These are phyloP conservation scores for Plasmodium vinckei DNA, from an alignment of 169 alveolate genomes.

Conservation along the genomic window DNA sequence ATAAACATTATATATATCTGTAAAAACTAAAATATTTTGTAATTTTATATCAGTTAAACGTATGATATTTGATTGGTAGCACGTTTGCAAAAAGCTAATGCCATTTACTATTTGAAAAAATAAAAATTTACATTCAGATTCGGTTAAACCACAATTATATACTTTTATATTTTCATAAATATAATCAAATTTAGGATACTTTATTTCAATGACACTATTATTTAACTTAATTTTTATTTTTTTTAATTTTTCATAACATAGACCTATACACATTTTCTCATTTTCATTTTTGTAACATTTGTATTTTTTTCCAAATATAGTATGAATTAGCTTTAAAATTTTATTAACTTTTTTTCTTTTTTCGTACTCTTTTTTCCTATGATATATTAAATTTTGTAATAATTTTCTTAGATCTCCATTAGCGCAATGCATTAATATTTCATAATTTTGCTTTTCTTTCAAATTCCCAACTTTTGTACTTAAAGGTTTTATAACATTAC, in stretches of 20 bases:
- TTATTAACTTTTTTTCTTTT: slow-evolving; percentile 68
- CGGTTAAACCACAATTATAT: slow-evolving; percentile 81
- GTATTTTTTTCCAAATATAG: slow-evolving; percentile 51
- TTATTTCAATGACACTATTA: slow-evolving; percentile 39
- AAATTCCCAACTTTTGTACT: slow-evolving; percentile 76
- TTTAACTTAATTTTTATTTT: slow-evolving; percentile 49
- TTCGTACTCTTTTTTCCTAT: slow-evolving; percentile 72
- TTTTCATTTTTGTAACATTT: slow-evolving; percentile 39
- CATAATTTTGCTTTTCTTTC: slow-evolving; percentile 75
- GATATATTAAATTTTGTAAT: slow-evolving; percentile 61
- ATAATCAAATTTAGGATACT: slow-evolving; percentile 34
- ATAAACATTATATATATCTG: slow-evolving; percentile 74
- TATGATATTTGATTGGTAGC: slow-evolving; percentile 84
- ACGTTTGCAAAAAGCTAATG: slow-evolving; percentile 82
- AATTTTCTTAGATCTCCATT: slow-evolving; percentile 81
- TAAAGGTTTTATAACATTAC: slow-evolving; percentile 83
- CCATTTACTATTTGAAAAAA: slow-evolving; percentile 83
- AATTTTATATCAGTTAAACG: slow-evolving; percentile 84
- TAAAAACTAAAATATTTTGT: slow-evolving; percentile 82
- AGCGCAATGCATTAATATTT: slow-evolving; percentile 85
- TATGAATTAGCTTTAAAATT: slow-evolving; percentile 64
- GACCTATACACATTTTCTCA: slow-evolving; percentile 38
- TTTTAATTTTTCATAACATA: slow-evolving; percentile 71
- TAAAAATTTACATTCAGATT: slow-evolving; percentile 81
- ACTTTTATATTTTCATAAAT: slow-evolving; percentile 51